phyloP scores from a whole-genome alignment of 306 rosid genomes.

The Abrus precatorius region DNA sequence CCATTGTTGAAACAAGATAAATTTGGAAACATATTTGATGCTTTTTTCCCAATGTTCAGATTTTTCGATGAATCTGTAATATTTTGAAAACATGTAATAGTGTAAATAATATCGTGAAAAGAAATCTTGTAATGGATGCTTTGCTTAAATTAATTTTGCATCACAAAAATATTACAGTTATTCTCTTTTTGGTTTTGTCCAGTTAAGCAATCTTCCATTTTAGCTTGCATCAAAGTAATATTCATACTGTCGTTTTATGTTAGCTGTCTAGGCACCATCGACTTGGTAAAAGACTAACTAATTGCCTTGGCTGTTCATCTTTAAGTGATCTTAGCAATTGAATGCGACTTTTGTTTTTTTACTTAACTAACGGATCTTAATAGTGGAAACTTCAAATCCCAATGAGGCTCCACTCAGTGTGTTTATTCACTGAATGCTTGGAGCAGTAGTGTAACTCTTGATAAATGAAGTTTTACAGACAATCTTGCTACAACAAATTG shows the following conservation, averaged over 20 bases:
- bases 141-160: too few species aligned
- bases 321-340: not conserved
- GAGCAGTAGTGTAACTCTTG: not conserved
- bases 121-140: too few species aligned
- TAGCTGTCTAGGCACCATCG: not conserved
- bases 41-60: too few species aligned
- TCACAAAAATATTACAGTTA: too few species aligned
- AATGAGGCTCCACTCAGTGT: not conserved
- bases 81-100: too few species aligned
- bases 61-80: too few species aligned
- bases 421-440: not conserved
- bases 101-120: too few species aligned
- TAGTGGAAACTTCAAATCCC: too few species aligned
- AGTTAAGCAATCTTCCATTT: not conserved
- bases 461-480: not conserved
- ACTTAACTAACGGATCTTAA: too few species aligned
- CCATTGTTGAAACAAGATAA: too few species aligned
- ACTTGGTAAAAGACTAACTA: constrained; percentile 11
- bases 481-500: not conserved
- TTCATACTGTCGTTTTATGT: not conserved
- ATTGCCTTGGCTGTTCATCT: not conserved
- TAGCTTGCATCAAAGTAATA: not conserved
- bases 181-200: not conserved
- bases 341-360: not conserved
- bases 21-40: too few species aligned